Evolutionary conservation across 495 filamentous ascomycete species (phyloP).

Genomic region (Hapsidospora chrysogenum): DNA sequence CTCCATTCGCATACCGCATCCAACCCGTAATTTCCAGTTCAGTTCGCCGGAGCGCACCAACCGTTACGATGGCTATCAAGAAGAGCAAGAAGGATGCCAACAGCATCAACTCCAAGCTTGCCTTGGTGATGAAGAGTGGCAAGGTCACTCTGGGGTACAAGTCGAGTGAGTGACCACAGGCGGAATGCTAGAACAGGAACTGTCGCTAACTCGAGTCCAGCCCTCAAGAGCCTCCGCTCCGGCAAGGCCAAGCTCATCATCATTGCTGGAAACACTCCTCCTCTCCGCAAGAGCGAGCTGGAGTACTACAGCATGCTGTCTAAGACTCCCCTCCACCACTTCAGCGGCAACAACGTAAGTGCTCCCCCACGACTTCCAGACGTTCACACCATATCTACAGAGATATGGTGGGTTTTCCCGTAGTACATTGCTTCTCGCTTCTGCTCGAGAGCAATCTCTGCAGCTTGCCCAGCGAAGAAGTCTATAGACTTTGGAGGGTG

Average conservation of each 20-base stretch:
- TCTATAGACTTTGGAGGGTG: slow-evolving; percentile 77
- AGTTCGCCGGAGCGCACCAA: too few species aligned
- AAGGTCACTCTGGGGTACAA: slow-evolving; percentile 40
- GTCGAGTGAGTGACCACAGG: background rate
- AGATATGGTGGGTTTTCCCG: background rate
- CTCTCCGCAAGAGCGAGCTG: slow-evolving; percentile 86
- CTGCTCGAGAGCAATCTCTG: slow-evolving; percentile 8
- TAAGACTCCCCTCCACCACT: slow-evolving; percentile 92
- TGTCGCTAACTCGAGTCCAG: too few species aligned
- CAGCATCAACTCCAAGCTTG: slow-evolving; percentile 53
- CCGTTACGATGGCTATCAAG: slow-evolving; percentile 31
- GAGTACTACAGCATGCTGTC: slow-evolving; percentile 86
- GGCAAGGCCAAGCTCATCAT: slow-evolving; percentile 66
- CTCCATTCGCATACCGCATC: too few species aligned
- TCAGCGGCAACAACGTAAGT: slow-evolving; percentile 94
- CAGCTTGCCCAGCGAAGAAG: slow-evolving; percentile 63
- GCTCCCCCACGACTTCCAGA: slow-evolving; percentile 1
- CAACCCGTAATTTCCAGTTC: too few species aligned
- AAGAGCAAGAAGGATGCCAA: slow-evolving; percentile 86
- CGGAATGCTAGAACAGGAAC: background rate
- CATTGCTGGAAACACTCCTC: slow-evolving; percentile 88
- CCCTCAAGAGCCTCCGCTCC: slow-evolving; percentile 83
- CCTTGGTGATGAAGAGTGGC: slow-evolving; percentile 91
- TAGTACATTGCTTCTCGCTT: slow-evolving; percentile 1
- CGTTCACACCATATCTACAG: slow-evolving; percentile 4